These are phyloP conservation scores for Myriosclerotinia curreyana DNA, from an alignment of 2,329 filamentous ascomycete species.

Conservation along the genomic window DNA sequence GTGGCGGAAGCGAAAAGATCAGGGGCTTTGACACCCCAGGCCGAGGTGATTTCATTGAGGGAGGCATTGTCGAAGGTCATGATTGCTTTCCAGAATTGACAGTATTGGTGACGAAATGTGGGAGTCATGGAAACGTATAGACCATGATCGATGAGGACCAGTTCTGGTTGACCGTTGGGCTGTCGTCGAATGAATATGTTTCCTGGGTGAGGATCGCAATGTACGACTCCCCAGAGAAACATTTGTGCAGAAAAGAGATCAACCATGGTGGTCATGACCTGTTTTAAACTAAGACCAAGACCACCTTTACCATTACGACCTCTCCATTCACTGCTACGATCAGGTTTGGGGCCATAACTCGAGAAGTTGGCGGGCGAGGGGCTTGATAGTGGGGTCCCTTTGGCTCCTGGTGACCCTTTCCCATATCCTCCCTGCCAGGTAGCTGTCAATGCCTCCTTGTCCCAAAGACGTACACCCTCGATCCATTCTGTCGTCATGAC, in stretches of 20 bases:
- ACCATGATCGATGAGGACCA: constrained; percentile 95
- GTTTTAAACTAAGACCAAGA: constrained; percentile 74
- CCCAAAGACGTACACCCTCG: constrained; percentile 89
- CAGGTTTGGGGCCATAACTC: constrained; percentile 68
- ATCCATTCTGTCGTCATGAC: constrained; percentile 98
- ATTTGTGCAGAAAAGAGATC: constrained; percentile 97
- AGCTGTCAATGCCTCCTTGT: constrained; percentile 75
- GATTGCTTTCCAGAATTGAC: constrained; percentile 87
- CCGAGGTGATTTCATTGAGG: constrained; percentile 65
- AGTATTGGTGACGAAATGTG: constrained; percentile 81
- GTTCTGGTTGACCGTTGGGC: constrained; percentile 76
- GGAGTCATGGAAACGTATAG: constrained; percentile 90
- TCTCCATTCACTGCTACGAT: constrained; percentile 72
- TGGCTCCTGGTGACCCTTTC: constrained; percentile 73
- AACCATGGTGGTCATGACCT: constrained; percentile 95
- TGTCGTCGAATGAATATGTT: constrained; percentile 94
- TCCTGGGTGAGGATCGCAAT: constrained; percentile 95
- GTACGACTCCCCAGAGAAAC: constrained; percentile 93
- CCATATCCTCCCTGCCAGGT: constrained; percentile 77
- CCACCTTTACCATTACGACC: constrained; percentile 72
- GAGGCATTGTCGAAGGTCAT: constrained; percentile 90
- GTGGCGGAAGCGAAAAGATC: constrained; percentile 92
- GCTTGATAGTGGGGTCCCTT: constrained; percentile 56
- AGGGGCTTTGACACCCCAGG: constrained; percentile 85
- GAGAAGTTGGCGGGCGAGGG: constrained; percentile 39